phyloP scores from a whole-genome alignment of 176 grass and related monocot genomes.

The Aegilops sharonensis region DNA sequence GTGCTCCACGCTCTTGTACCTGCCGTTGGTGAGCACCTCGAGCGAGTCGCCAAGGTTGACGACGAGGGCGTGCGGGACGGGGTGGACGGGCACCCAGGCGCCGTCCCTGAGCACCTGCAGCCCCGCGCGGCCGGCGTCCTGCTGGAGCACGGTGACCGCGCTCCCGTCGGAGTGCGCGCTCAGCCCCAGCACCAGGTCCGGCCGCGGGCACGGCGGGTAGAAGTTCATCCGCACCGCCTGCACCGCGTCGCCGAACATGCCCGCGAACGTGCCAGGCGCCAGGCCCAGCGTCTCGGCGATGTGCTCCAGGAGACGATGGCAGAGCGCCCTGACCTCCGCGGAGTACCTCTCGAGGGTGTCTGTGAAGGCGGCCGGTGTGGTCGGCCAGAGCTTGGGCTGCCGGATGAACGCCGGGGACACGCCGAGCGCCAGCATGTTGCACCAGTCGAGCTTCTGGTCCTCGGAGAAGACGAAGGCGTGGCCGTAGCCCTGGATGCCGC shows the following conservation, averaged over 20 bases:
- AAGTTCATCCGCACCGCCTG: slow-evolving; percentile 88
- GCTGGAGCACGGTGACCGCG: slow-evolving; percentile 93
- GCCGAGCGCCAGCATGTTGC: slow-evolving; percentile 91
- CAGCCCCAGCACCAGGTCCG: slow-evolving; percentile 71
- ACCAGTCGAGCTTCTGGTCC: slow-evolving; percentile 94
- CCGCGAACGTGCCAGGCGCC: slow-evolving; percentile 34
- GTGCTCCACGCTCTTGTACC: slow-evolving; percentile 95
- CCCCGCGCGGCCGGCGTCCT: slow-evolving; percentile 48
- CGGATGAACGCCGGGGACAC: slow-evolving; percentile 58
- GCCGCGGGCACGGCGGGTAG: slow-evolving; percentile 73
- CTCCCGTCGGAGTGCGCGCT: slow-evolving; percentile 90
- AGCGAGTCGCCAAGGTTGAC: slow-evolving; percentile 75
- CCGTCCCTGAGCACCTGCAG: slow-evolving; percentile 66
- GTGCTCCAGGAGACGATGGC: slow-evolving; percentile 42
- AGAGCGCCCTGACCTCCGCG: slow-evolving; percentile 48
- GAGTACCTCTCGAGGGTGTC: slow-evolving; percentile 66
- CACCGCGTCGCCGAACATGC: slow-evolving; percentile 83
- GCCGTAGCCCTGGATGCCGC: slow-evolving; percentile 84
- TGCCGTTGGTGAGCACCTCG: slow-evolving; percentile 79
- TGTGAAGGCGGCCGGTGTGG: slow-evolving; percentile 44
- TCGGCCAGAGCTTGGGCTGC: slow-evolving; percentile 72
- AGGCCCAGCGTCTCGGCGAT: slow-evolving; percentile 57
- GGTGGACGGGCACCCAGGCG: slow-evolving; percentile 58
- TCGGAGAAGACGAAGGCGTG: slow-evolving; percentile 92
- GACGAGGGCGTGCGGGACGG: slow-evolving; percentile 54